Evolutionary conservation across 2,329 filamentous ascomycete genomes (phyloP), one percentile per base, ranked within the genome.

Genomic region (Chrysosphaeria jannelii): DNA sequence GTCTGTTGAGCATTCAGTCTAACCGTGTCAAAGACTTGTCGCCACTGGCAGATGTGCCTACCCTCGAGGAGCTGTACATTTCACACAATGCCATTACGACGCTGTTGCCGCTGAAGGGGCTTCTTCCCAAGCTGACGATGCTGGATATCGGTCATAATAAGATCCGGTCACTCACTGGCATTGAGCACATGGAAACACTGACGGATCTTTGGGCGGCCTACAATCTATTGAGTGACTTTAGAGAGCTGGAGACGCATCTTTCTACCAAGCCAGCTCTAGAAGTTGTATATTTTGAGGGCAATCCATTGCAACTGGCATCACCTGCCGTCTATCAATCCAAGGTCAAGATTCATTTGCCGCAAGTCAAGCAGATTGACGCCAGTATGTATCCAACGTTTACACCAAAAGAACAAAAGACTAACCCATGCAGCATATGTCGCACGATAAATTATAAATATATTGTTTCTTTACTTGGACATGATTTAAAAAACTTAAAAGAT

Each of bases 261-360:
- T 55, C 47, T 24, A 70, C 85, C 38, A 91, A 90, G 49, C 51
- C 71, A 38, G 49, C 66, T 18, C 45, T 93, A 34, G 63, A 67
- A 29, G 91, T 85, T 1, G 81, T 97, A 8, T 97, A 97, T 41
- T 88, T 97, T 33, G 85, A 97, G 40, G 79, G 78, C 2, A 91
- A 89, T 36, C 81, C 79, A 13, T 43, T 97, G 34, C 85, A 97
- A 47, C 52, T 64, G 29, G 57, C 56, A 25, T 62, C 59, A 4
- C 71, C 72, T n/a, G 72, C 74, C 1, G 46, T 91, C 29, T 97
- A 97, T 45, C 55, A 85, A 37, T 93, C 91, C 47, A 97, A 97
- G 47, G 64, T 97, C 20, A 58, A 69, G 28, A 46, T 97, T 41
- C 71, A 78, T 16, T 44, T 97, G 43, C 85, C 85, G 27, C 70